These are phyloP conservation scores for Trypanosoma mega DNA, from an alignment of 208 protist species.

Conservation along the genomic window DNA sequence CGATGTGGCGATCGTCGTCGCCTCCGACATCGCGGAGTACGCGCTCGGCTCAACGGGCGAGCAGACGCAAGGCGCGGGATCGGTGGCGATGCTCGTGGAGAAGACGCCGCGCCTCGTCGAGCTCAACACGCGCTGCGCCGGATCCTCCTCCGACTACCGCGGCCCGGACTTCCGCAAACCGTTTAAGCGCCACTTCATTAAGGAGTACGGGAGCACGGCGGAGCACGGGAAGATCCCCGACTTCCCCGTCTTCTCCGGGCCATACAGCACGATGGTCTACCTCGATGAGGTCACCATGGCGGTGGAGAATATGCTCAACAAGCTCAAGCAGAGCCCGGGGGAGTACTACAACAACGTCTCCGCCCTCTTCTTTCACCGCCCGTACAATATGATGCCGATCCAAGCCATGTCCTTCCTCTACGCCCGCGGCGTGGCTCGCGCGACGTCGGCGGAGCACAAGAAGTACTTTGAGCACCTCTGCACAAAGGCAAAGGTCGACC, in stretches of 20 bases:
- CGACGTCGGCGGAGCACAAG: conserved; percentile 66
- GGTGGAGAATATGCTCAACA: conserved; percentile 85
- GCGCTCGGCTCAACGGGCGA: conserved; percentile 85
- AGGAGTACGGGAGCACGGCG: conserved; percentile 67
- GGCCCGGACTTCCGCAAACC: conserved; percentile 92
- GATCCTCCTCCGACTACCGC: conserved; percentile 85
- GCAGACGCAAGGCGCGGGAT: conserved; percentile 88
- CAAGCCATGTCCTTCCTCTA: conserved; percentile 90
- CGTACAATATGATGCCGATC: conserved; percentile 93
- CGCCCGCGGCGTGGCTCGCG: conserved; percentile 75
- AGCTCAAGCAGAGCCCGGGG: conserved; percentile 52
- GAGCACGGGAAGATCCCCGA: conserved; percentile 82
- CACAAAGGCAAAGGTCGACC: conserved; percentile 50
- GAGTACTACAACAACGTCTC: conserved; percentile 87
- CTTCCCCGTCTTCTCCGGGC: conserved; percentile 91
- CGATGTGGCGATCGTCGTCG: conserved; percentile 81
- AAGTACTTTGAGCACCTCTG: conserved; percentile 69
- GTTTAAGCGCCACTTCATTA: conserved; percentile 84
- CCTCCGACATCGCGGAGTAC: conserved; percentile 90
- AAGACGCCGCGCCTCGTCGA: conserved; percentile 70
- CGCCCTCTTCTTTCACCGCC: conserved; percentile 90
- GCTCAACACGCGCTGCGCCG: conserved; percentile 69
- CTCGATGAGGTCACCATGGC: conserved; percentile 85
- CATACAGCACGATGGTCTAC: conserved; percentile 90
- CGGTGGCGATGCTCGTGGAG: conserved; percentile 85